Percentiles rank a stretch among this genome's conserved stretches.
Evolutionary conservation across 2,329 filamentous ascomycete genomes (phyloP).

Genomic region (Ophiostoma populinum): DNA sequence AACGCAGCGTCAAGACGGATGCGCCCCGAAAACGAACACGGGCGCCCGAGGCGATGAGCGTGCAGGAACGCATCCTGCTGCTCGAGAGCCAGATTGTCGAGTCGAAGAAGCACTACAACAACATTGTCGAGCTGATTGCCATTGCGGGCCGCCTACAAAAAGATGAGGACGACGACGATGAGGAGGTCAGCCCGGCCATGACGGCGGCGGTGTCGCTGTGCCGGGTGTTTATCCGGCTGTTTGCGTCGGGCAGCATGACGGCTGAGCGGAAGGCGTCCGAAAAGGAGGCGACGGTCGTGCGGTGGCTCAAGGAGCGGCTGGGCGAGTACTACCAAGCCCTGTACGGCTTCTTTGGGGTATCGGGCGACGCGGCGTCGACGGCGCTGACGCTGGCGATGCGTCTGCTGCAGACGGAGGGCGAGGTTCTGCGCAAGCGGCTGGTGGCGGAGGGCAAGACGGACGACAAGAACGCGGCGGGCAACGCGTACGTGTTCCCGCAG

Average conservation of each 20-base stretch:
- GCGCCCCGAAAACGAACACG: constrained; percentile 33
- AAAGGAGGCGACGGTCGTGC: constrained; percentile 55
- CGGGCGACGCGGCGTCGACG: constrained; percentile 48
- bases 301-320: constrained; percentile 64
- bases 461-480: constrained; percentile 1
- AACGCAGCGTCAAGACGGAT: constrained; percentile 26
- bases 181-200: constrained; percentile 25
- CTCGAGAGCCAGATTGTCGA: constrained; percentile 70
- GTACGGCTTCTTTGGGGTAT: constrained; percentile 38
- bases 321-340: constrained; percentile 52
- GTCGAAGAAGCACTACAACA: constrained; percentile 83
- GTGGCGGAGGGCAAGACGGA: neutral
- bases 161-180: constrained; percentile 9
- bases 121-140: constrained; percentile 57
- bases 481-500: constrained; percentile 45
- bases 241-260: constrained; percentile 54
- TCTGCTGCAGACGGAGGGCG: constrained; percentile 62
- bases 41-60: constrained; percentile 23
- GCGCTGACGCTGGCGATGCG: constrained; percentile 69
- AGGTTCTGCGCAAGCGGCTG: constrained; percentile 31
- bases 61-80: constrained; percentile 48
- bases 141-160: constrained; percentile 28
- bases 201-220: constrained; percentile 68
- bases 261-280: constrained; percentile 49
- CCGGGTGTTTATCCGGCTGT: constrained; percentile 66